Evolutionary conservation across 2,329 filamentous ascomycete genomes (phyloP).

Genomic region (Pyrenophora graminea): DNA sequence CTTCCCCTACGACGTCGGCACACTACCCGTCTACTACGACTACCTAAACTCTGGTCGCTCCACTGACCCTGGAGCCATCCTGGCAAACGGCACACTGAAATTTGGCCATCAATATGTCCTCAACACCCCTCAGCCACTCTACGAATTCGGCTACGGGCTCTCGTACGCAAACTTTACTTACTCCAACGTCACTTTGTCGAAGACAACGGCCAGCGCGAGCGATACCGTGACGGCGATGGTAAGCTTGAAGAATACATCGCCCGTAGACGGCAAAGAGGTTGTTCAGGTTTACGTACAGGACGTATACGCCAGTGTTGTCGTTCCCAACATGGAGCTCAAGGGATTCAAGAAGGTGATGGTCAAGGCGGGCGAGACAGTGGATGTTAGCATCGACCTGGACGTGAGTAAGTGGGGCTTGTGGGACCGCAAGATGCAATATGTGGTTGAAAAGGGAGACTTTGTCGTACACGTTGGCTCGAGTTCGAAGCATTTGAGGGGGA

Average conservation of each 20-base stretch:
- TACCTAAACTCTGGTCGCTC: constrained; percentile 69
- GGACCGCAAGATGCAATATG: constrained; percentile 68
- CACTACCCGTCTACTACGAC: constrained; percentile 72
- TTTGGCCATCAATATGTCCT: constrained; percentile 71
- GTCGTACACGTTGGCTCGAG: constrained; percentile 63
- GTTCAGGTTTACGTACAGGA: constrained; percentile 71
- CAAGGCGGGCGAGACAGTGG: constrained; percentile 62
- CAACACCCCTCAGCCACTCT: constrained; percentile 62
- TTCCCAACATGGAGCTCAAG: constrained; percentile 67
- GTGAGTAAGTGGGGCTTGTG: constrained; percentile 60
- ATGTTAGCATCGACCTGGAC: constrained; percentile 56
- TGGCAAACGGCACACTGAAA: constrained; percentile 63
- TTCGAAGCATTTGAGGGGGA: constrained; percentile 61
- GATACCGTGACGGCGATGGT: constrained; percentile 64
- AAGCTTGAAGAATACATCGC: constrained; percentile 63
- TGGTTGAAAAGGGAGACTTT: constrained; percentile 74
- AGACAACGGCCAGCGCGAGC: constrained; percentile 52
- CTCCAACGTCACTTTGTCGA: constrained; percentile 57
- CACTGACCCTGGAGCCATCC: constrained; percentile 57
- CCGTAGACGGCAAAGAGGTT: constrained; percentile 66
- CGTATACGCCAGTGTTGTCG: constrained; percentile 63
- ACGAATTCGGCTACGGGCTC: constrained; percentile 69
- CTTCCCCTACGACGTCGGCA: constrained; percentile 69
- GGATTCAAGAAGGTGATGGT: constrained; percentile 70
- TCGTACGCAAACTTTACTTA: constrained; percentile 69